Evolutionary conservation across 768 basidiomycete genomes (phyloP).

Genomic region (Lactarius hengduanensis): DNA sequence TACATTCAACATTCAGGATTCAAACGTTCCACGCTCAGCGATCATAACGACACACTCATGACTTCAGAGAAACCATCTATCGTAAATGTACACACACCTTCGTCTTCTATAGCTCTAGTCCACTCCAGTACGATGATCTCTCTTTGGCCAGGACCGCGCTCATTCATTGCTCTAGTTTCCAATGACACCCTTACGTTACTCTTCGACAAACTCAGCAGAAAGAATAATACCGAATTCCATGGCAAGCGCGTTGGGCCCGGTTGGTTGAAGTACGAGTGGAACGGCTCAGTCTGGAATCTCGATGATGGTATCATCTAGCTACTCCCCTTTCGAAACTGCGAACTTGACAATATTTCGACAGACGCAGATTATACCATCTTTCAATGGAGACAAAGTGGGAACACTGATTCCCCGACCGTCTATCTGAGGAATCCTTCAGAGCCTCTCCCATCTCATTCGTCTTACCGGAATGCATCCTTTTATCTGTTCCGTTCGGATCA

Average conservation of each 20-base stretch:
- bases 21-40: not conserved
- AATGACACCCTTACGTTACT: conserved; percentile 64
- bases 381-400: conserved; percentile 59
- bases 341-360: conserved; percentile 30
- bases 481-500: conserved; percentile 55
- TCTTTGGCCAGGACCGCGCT: conserved; percentile 4
- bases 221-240: conserved; percentile 55
- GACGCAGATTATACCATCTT: conserved; percentile 91
- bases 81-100: conserved; percentile 75
- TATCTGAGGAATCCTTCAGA: conserved; percentile 60
- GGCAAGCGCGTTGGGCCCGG: conserved; percentile 66
- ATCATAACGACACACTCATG: conserved; percentile 25
- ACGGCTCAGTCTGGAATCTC: conserved; percentile 75
- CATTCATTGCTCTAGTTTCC: conserved; percentile 47
- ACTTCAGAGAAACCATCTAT: conserved; percentile 43
- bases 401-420: conserved; percentile 47
- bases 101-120: conserved; percentile 68
- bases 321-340: conserved; percentile 5
- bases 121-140: conserved; percentile 59
- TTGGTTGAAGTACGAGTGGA: conserved; percentile 87
- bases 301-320: conserved; percentile 65
- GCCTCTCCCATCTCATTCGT: conserved; percentile 58
- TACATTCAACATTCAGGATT: not conserved
- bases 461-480: conserved; percentile 69
- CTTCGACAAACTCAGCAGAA: conserved; percentile 70